phyloP scores from a whole-genome alignment of 306 rosid genomes.

The Cajanus cajan region DNA sequence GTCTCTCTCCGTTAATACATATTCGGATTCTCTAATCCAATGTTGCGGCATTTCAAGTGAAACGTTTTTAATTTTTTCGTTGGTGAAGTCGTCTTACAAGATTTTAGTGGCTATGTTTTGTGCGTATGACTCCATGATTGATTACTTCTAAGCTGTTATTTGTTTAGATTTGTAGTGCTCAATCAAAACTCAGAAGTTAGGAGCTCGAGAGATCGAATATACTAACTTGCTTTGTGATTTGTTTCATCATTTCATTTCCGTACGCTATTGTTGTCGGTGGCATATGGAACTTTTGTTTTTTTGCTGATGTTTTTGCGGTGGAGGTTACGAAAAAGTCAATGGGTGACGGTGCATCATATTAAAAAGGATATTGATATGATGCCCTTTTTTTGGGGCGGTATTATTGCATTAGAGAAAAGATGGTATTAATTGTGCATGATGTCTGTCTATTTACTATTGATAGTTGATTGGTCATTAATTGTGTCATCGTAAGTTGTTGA shows the following conservation, averaged over 20 bases:
- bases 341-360: neutral
- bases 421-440: constrained; percentile 28
- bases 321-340: constrained; percentile 20
- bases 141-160: neutral
- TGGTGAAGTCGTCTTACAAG: neutral
- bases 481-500: constrained; percentile 7
- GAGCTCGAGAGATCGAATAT: neutral
- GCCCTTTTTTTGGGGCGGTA: neutral
- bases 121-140: constrained; percentile 7
- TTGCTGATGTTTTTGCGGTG: neutral
- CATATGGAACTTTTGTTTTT: neutral
- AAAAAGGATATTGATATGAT: constrained; percentile 18
- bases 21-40: neutral
- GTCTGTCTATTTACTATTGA: constrained; percentile 24
- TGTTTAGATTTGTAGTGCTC: constrained; percentile 19
- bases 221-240: neutral
- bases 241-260: constrained; percentile 14
- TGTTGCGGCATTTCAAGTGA: neutral
- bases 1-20: neutral
- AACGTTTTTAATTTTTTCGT: neutral
- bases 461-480: constrained; percentile 31
- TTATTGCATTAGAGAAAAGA: constrained; percentile 25
- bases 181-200: neutral
- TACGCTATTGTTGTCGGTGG: constrained; percentile 33
- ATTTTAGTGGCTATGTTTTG: neutral